Evolutionary conservation across 106 monocot genomes (phyloP), one percentile per base, ranked within the genome.

Genomic region (Agapanthus africanus): DNA sequence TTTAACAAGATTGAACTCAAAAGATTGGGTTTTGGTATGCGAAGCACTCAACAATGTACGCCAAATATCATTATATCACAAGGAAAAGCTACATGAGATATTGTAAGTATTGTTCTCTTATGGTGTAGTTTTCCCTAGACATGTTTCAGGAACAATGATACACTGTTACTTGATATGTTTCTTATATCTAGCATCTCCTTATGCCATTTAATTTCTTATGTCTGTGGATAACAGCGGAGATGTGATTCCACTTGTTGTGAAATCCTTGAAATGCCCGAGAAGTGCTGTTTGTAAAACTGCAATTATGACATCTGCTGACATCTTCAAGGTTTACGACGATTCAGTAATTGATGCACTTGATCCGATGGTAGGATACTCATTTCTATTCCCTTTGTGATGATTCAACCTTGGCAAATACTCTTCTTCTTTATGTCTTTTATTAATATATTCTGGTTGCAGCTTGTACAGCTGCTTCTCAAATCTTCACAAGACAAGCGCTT

Each of bases 401-500:
- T 67, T 36, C 49, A 56, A 51, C 35, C 22, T 67, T 54, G 8
- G 15, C 11, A 39, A 49, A 14, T 38, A 3, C 26, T 61, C 11
- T 41, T 22, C 33, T 54, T 28, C 10, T 8, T 60, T 39, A 37
- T 39, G 10, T 27, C n/a, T 80, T 70, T n/a, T n/a, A n/a, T 23
- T 5, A 33, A 51, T 63, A 33, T 46, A 21, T 63, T 59, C 30
- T 78, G 16, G 40, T 19, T 72, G 79, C 88, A 97, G 97, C 84
- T 97, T 72, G 69, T 83, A 41, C 97, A 97, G 59, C 68, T 97
- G 71, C 85, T 97, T 77, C 86, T 97, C 34, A 97, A 90, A 79
- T 84, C 97, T 44, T 97, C 92, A 59, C 97, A 97, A 87, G 97
- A 97, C 71, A 97, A 97, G 77, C 84, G 89, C 5, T 97, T 97